phyloP scores from a whole-genome alignment of 345 rosid genomes.

The Geranium brycei region DNA sequence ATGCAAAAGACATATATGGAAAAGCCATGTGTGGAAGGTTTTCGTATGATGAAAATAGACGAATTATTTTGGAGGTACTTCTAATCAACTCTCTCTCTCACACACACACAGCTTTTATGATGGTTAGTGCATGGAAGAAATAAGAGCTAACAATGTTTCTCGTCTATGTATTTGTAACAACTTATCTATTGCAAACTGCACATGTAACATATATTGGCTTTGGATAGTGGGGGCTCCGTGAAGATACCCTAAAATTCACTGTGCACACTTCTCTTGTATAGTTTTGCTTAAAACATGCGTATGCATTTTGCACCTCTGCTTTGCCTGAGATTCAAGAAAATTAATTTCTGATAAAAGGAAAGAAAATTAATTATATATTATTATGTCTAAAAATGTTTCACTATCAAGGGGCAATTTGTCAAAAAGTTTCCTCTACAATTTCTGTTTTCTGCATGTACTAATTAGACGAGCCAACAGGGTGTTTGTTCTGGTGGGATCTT shows the following conservation, averaged over 20 bases:
- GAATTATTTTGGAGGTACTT: slow-evolving; percentile 74
- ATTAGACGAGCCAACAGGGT: neutral
- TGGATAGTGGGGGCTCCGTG: neutral
- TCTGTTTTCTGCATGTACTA: too few species aligned
- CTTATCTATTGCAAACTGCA: too few species aligned
- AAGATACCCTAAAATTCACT: too few species aligned
- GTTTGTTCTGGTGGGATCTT: neutral
- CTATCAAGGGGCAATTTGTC: neutral
- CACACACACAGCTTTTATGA: neutral
- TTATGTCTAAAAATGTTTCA: neutral
- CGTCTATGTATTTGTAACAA: neutral
- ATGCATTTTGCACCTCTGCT: neutral
- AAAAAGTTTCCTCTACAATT: too few species aligned
- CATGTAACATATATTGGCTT: neutral
- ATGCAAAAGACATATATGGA: slow-evolving; percentile 78
- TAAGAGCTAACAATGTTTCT: neutral
- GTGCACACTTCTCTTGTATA: too few species aligned
- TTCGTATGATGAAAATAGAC: slow-evolving; percentile 69
- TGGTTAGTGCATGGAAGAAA: neutral
- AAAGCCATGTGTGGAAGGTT: slow-evolving; percentile 63
- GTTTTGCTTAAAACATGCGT: too few species aligned
- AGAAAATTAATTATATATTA: neutral
- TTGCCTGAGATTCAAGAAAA: neutral
- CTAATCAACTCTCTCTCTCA: neutral
- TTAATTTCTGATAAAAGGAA: too few species aligned